Evolutionary conservation across 371 early-diverging fungal species (phyloP).

Genomic region (Syncephalis plumigaleata): DNA sequence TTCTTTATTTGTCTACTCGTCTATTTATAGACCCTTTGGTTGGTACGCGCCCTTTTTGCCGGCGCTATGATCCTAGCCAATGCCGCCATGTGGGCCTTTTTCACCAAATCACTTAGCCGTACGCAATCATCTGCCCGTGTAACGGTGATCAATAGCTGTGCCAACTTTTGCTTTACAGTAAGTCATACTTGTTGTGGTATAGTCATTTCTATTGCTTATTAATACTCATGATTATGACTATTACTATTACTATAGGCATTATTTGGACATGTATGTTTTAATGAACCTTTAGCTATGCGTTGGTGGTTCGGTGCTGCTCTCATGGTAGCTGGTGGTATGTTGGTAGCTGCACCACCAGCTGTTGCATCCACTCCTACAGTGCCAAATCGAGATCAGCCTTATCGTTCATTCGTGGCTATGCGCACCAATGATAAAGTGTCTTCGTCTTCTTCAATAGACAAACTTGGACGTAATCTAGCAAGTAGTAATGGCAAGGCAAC

Average conservation of each 20-base stretch:
- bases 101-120: constrained; percentile 49
- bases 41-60: no score
- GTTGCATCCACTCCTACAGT: no score
- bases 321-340: constrained; percentile 35
- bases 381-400: no score
- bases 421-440: no score
- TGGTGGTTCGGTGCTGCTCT: constrained; percentile 63
- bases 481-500: no score
- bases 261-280: constrained; percentile 39
- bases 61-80: constrained; percentile 23
- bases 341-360: constrained; percentile 9
- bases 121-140: constrained; percentile 47
- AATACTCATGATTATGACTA: no score
- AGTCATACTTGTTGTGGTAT: not conserved
- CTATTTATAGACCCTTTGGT: no score
- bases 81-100: constrained; percentile 57
- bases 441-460: no score
- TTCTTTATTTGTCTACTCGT: no score
- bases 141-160: constrained; percentile 46
- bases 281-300: constrained; percentile 39
- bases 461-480: no score
- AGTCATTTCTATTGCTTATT: not conserved
- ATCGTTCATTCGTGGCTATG: no score
- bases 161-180: constrained; percentile 48
- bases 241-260: constrained; percentile 24